Evolutionary conservation across 2,329 filamentous ascomycete genomes (phyloP), one percentile per base, ranked within the genome.

Genomic region (Exophiala sp.): DNA sequence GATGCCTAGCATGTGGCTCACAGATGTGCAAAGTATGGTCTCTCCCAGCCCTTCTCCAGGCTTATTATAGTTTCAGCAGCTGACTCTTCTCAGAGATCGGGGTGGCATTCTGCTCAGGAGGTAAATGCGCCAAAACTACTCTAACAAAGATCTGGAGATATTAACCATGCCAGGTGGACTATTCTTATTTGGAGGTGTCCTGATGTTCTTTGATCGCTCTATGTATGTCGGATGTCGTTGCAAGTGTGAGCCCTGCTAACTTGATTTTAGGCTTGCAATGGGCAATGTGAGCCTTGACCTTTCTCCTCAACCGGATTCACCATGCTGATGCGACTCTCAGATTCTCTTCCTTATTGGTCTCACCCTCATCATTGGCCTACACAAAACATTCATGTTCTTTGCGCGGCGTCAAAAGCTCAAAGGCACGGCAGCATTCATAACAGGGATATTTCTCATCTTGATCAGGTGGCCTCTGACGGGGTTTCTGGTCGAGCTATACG

Each of bases 321-420:
- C 13, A 9, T 32, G 21, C 55, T 57, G 42, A 56, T 19, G 19
- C 44, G 29, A 50, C 39, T 3, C 21, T 63, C 19, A 95, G 88
- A 94, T 98, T 69, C 88, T 98, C 68, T 97, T 98, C 77, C 81
- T 98, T 47, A 88, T 95, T 73, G 93, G 93, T 68, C 81, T 98
- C 21, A 95, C 90, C 23, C 85, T 97, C 52, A 94, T 97, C 63
- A 95, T 98, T 71, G 93, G 93, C 37, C 80, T 88, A 19, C 80
- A 86, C 68, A 96, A 96, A 68, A 97, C 93, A 0, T 75, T 91
- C 57, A 76, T 86, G 66, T 98, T 98, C 81, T 98, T 98, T 75
- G 87, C 89, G 44, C 85, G 93, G 55, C 84, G 83, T 62, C 88
- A 96, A 66, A 98, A 98, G 70, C 80, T 88, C 63, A 89, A 89